Conservation (phyloP, 441 rosid species). For the Adansonia gregorii region DNA sequence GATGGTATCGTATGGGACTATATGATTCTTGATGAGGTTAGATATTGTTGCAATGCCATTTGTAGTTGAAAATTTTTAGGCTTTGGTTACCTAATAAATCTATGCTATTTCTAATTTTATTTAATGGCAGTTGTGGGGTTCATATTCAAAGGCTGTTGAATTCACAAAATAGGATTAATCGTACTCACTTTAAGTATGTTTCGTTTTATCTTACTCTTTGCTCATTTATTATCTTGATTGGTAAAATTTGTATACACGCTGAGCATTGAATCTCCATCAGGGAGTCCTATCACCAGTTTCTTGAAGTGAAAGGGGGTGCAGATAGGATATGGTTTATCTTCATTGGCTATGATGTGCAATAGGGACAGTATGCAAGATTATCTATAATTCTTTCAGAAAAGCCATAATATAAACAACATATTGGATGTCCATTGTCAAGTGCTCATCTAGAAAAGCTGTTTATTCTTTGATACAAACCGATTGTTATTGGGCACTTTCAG, state of each 20-base stretch:
- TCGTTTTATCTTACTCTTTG: background rate
- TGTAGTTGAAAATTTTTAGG: constrained; percentile 14
- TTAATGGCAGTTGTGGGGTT: background rate
- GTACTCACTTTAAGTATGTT: background rate
- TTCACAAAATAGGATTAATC: background rate
- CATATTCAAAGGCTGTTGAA: background rate
- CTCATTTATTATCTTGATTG: background rate
- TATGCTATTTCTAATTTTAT: constrained; percentile 9
- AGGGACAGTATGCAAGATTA: background rate
- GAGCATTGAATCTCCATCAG: background rate
- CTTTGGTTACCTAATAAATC: background rate
- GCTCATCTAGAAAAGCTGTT: constrained; percentile 2
- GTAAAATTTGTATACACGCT: background rate
- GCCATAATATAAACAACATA: background rate
- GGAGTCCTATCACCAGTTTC: background rate
- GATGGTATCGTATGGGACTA: constrained; percentile 81
- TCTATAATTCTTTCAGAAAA: background rate
- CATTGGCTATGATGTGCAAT: background rate
- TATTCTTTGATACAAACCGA: background rate
- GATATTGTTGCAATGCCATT: background rate
- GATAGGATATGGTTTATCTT: background rate
- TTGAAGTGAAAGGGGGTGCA: background rate
- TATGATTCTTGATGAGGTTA: constrained; percentile 97
- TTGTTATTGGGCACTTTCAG: background rate
- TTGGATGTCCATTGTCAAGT: background rate